These are phyloP conservation scores for Poronia punctata DNA, from an alignment of 495 filamentous ascomycete species.

Conservation along the genomic window DNA sequence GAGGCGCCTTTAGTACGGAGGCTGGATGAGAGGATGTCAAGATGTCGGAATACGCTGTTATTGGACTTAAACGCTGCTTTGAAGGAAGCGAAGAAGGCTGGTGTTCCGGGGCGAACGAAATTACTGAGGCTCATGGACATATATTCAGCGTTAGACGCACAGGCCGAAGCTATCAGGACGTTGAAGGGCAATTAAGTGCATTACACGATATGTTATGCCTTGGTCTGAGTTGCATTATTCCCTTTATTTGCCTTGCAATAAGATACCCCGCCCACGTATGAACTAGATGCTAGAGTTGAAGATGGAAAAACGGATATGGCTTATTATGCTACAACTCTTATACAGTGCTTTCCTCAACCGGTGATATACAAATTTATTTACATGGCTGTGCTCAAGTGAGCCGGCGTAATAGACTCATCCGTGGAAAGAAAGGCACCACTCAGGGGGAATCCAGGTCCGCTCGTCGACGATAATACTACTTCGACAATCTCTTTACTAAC, in stretches of 20 bases:
- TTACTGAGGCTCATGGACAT: conserved; percentile 65
- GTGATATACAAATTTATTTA: conserved; percentile 28
- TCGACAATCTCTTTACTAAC: conserved; percentile 79
- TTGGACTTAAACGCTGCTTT: conserved; percentile 76
- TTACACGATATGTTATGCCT: too few species aligned
- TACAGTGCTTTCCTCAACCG: conserved; percentile 31
- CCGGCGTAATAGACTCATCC: conserved; percentile 45
- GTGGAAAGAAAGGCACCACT: conserved; percentile 65
- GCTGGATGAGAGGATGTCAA: conserved; percentile 46
- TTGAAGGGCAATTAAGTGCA: conserved; percentile 44
- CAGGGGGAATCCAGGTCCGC: conserved; percentile 78
- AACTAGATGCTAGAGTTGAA: neutral
- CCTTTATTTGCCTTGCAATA: neutral
- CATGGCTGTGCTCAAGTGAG: conserved; percentile 46
- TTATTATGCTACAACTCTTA: conserved; percentile 48
- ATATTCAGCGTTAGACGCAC: conserved; percentile 72
- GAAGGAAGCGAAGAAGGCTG: conserved; percentile 58
- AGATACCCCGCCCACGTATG: conserved; percentile 27
- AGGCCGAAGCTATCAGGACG: conserved; percentile 64
- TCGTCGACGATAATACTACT: conserved; percentile 87
- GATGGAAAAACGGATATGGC: conserved; percentile 11
- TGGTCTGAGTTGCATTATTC: too few species aligned
- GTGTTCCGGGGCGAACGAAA: conserved; percentile 46
- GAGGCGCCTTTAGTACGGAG: conserved; percentile 40
- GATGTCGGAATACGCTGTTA: conserved; percentile 64